phyloP scores from a whole-genome alignment of 2,329 filamentous ascomycete species.

The Pezicula neosporulosa region DNA sequence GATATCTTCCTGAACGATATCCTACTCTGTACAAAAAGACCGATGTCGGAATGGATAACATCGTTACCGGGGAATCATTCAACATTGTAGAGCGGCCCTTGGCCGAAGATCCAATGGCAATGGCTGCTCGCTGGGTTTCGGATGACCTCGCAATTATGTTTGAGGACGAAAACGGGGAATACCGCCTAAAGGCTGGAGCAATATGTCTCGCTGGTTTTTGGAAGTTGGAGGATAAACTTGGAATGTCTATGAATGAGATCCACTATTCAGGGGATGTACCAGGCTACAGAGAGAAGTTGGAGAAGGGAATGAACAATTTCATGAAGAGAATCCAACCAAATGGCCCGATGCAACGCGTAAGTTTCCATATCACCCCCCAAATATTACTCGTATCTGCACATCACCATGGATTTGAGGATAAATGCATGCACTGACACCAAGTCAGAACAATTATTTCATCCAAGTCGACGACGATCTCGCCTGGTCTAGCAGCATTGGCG shows the following conservation, averaged over 20 bases:
- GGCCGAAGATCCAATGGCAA: constrained; percentile 74
- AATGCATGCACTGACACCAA: constrained; percentile 22
- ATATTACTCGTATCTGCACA: background rate
- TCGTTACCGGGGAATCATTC: constrained; percentile 69
- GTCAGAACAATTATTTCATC: constrained; percentile 81
- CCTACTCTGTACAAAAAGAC: constrained; percentile 66
- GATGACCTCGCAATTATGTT: constrained; percentile 86
- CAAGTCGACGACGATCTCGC: constrained; percentile 76
- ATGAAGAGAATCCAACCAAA: constrained; percentile 70
- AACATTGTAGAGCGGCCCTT: constrained; percentile 63
- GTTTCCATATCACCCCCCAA: constrained; percentile 6
- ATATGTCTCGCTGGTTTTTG: constrained; percentile 81
- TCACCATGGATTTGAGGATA: background rate
- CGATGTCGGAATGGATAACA: constrained; percentile 63
- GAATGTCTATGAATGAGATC: constrained; percentile 75
- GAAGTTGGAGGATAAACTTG: constrained; percentile 76
- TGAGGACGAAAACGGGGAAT: constrained; percentile 71
- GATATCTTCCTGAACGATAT: constrained; percentile 73
- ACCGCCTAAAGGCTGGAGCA: constrained; percentile 74
- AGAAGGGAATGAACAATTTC: constrained; percentile 79
- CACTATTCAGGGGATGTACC: constrained; percentile 77
- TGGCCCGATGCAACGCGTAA: constrained; percentile 46
- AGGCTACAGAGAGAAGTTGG: constrained; percentile 65
- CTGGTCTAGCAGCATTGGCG: constrained; percentile 74
- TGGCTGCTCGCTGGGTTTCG: constrained; percentile 68